Percentiles rank a stretch among this genome's conserved stretches.
phyloP scores from a whole-genome alignment of 495 filamentous ascomycete species.

The Daldinia concentrica region DNA sequence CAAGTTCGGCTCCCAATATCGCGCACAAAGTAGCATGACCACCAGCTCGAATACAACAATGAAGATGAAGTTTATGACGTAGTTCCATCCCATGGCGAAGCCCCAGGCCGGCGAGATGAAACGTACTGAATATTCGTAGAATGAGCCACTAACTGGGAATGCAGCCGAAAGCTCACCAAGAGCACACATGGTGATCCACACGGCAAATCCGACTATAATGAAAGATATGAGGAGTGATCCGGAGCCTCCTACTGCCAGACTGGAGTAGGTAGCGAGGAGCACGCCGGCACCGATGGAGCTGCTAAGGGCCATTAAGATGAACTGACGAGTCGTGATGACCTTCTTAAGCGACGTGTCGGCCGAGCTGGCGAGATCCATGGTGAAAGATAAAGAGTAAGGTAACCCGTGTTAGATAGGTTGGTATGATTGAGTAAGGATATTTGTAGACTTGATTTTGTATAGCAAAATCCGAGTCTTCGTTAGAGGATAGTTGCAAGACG shows the following conservation, averaged over 20 bases:
- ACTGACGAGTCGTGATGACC: constrained; percentile 58
- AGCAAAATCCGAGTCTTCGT: neutral
- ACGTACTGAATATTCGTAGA: constrained; percentile 66
- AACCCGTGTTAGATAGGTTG: neutral
- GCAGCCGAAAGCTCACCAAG: constrained; percentile 70
- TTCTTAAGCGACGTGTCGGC: constrained; percentile 28
- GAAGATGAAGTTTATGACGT: constrained; percentile 63
- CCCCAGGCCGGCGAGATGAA: constrained; percentile 74
- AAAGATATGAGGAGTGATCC: constrained; percentile 65
- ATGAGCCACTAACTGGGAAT: constrained; percentile 63
- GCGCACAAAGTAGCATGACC: constrained; percentile 58
- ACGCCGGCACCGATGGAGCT: constrained; percentile 74
- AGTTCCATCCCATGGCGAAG: constrained; percentile 80
- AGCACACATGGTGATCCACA: constrained; percentile 57
- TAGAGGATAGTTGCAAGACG: neutral
- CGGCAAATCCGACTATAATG: constrained; percentile 48
- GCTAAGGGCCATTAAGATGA: constrained; percentile 67
- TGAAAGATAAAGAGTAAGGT: neutral
- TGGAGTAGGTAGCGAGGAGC: constrained; percentile 68
- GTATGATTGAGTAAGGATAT: neutral
- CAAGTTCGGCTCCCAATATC: constrained; percentile 58
- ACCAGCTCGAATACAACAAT: constrained; percentile 58
- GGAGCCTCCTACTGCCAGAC: constrained; percentile 67
- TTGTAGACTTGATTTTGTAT: neutral
- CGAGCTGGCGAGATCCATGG: constrained; percentile 1